Percentiles rank a stretch among this genome's conserved stretches.
Evolutionary conservation across 1,139 yeast genomes (phyloP).

Genomic region (Meyerozyma guilliermondii): DNA sequence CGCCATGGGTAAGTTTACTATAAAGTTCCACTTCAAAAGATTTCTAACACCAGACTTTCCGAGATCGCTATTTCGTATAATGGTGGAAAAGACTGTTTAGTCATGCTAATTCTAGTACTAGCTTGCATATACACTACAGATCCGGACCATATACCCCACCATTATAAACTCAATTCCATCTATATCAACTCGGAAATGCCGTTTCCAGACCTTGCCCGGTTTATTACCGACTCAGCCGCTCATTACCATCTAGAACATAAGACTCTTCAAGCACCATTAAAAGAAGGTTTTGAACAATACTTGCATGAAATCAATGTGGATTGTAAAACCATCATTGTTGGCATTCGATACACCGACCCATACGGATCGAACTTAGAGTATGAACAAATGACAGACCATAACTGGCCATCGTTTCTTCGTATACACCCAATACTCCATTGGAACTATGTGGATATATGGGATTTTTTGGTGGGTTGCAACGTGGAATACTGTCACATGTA

Average conservation of each 20-base stretch:
- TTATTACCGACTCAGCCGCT: conserved; percentile 37
- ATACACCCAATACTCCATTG: conserved; percentile 81
- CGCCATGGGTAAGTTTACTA: conserved; percentile 27
- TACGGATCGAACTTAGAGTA: conserved; percentile 51
- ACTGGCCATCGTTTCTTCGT: conserved; percentile 82
- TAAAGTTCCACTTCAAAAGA: conserved; percentile 10
- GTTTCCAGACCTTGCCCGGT: conserved; percentile 52
- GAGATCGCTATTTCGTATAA: conserved; percentile 76
- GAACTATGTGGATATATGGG: conserved; percentile 79
- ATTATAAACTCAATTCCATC: conserved; percentile 49
- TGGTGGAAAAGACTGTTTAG: conserved; percentile 90
- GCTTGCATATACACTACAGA: conserved; percentile 44
- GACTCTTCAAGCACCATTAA: conserved; percentile 46
- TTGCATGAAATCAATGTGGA: conserved; percentile 37
- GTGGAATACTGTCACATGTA: conserved; percentile 65
- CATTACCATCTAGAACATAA: conserved; percentile 43
- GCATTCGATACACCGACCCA: conserved; percentile 80
- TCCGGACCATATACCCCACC: conserved; percentile 14
- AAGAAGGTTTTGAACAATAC: conserved; percentile 61
- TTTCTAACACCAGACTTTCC: conserved; percentile 22
- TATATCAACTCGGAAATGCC: conserved; percentile 68
- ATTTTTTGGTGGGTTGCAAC: conserved; percentile 44
- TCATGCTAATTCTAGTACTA: conserved; percentile 64
- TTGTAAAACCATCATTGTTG: conserved; percentile 67
- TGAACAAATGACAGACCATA: conserved; percentile 68